Conservation (phyloP, 208 protist species). For the Crithidia acanthocephali region DNA sequence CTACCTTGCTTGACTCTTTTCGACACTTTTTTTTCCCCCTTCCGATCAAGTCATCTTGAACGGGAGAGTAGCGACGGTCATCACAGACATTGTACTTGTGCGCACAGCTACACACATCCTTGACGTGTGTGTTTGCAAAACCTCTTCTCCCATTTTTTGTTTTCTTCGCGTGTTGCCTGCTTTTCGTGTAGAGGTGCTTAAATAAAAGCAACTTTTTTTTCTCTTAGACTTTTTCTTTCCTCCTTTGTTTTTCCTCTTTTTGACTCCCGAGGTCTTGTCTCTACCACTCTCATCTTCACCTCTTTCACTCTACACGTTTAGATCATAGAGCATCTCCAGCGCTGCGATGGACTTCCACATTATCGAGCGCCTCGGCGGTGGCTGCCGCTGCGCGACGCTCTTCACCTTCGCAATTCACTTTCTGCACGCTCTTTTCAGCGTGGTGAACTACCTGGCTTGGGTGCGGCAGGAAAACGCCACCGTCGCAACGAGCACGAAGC, state of each 20-base stretch:
- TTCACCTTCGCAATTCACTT: conserved; percentile 87
- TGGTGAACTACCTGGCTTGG: conserved; percentile 75
- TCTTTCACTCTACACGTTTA: background rate
- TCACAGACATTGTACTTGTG: too few relatives aligned
- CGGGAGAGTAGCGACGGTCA: too few relatives aligned
- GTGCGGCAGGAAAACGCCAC: conserved; percentile 38
- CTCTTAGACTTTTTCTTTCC: background rate
- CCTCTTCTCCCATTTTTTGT: too few relatives aligned
- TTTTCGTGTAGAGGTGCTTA: too few relatives aligned
- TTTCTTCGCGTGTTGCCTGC: too few relatives aligned
- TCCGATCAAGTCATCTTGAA: too few relatives aligned
- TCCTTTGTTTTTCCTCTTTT: conserved; percentile 7
- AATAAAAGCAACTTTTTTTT: too few relatives aligned
- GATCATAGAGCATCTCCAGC: background rate
- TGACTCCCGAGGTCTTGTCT: background rate
- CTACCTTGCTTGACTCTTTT: too few relatives aligned
- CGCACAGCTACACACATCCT: too few relatives aligned
- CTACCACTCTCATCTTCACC: conserved; percentile 7
- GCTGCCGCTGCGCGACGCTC: conserved; percentile 62
- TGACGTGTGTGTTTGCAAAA: too few relatives aligned
- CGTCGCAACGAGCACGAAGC: conserved; percentile 32
- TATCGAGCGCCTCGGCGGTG: conserved; percentile 67
- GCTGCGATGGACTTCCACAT: conserved; percentile 35
- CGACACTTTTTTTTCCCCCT: too few relatives aligned
- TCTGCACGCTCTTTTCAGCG: conserved; percentile 71